Conservation (phyloP, 1,284 basidiomycete species). For the Schizophyllum commune region DNA sequence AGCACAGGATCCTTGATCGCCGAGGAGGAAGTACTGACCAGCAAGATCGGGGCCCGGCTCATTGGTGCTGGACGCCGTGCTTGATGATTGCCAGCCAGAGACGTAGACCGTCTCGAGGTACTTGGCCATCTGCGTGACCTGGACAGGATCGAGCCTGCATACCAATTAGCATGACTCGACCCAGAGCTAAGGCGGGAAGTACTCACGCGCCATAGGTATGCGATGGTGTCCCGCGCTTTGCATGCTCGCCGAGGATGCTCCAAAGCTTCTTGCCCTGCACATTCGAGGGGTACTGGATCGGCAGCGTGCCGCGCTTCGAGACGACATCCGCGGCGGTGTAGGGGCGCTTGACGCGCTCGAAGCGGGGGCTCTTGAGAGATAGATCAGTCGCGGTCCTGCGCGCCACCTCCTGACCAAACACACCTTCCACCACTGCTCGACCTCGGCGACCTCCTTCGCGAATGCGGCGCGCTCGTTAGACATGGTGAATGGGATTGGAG, state of each 20-base stretch:
- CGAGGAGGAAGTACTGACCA: constrained; percentile 39
- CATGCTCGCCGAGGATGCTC: constrained; percentile 60
- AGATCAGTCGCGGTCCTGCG: constrained; percentile 1
- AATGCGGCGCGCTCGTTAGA: constrained; percentile 60
- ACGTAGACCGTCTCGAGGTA: constrained; percentile 98
- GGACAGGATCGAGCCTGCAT: constrained; percentile 87
- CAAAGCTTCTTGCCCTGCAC: constrained; percentile 86
- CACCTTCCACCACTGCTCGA: constrained; percentile 93
- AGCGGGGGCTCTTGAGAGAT: constrained; percentile 67
- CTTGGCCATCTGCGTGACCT: constrained; percentile 98
- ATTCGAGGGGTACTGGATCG: constrained; percentile 83
- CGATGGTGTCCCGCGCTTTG: constrained; percentile 66
- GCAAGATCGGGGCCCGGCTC: constrained; percentile 98
- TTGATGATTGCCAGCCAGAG: constrained; percentile 95
- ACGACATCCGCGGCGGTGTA: constrained; percentile 94
- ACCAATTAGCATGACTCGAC: neutral
- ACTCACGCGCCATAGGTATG: constrained; percentile 98
- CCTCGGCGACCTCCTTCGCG: constrained; percentile 73
- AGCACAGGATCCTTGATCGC: constrained; percentile 1
- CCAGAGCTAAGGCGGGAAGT: neutral
- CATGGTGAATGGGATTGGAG: constrained; percentile 30
- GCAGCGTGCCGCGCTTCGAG: constrained; percentile 86
- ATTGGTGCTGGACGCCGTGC: constrained; percentile 85
- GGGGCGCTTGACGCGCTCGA: constrained; percentile 77
- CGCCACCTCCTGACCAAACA: constrained; percentile 15